Percentiles rank a stretch among this genome's conserved stretches.
Evolutionary conservation across 352 stramenopile genomes (phyloP).

Genomic region (Pythium sp.): DNA sequence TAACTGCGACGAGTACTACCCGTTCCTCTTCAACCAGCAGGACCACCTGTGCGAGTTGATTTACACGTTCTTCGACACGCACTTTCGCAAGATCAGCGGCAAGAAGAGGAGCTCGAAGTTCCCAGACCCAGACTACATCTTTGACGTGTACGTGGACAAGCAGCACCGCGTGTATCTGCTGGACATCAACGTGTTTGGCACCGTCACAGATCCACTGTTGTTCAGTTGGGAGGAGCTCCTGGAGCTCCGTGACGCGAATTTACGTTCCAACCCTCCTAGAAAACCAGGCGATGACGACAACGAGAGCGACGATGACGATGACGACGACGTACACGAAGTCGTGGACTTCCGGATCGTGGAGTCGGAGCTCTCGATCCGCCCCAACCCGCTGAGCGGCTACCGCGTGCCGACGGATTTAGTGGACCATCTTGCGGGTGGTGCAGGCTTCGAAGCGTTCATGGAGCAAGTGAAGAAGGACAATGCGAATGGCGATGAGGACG

Average conservation of each 20-base stretch:
- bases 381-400: constrained; percentile 74
- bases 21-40: constrained; percentile 82
- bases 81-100: constrained; percentile 36
- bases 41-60: constrained; percentile 66
- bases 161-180: constrained; percentile 89
- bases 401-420: constrained; percentile 84
- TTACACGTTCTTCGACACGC: constrained; percentile 53
- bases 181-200: constrained; percentile 94
- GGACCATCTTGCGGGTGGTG: constrained; percentile 64
- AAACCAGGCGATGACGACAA: constrained; percentile 11
- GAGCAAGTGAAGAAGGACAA: constrained; percentile 85
- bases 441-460: constrained; percentile 79
- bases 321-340: constrained; percentile 40
- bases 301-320: constrained; percentile 19
- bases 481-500: constrained; percentile 12
- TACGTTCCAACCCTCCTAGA: constrained; percentile 14
- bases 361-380: constrained; percentile 50
- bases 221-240: constrained; percentile 91
- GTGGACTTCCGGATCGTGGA: constrained; percentile 84
- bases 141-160: constrained; percentile 96
- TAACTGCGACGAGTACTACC: constrained; percentile 90
- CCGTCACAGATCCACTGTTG: constrained; percentile 90
- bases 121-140: constrained; percentile 81
- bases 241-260: constrained; percentile 22
- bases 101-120: constrained; percentile 30